Base-by-base conservation (phyloP, 1,139 yeast genomes). In the Pichia sp. region DNA sequence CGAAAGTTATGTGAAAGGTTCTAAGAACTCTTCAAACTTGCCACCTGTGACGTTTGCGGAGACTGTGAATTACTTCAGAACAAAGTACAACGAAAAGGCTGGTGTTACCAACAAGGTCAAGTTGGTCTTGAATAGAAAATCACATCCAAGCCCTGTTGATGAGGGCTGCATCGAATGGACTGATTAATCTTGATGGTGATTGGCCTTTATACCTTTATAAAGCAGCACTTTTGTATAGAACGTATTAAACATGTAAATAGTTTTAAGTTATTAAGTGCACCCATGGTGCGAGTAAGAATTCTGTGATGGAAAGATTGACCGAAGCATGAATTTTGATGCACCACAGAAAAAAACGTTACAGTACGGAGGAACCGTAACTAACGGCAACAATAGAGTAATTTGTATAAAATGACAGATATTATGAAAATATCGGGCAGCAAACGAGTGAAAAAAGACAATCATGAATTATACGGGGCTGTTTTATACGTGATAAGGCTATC, bases 31-130 rank as follows among this genome's bases (percentile, higher is more conserved):
- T 15, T 78, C 80, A 62, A 77, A 88, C 64, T 75, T 84, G 43
- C 82, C 79, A 69, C 81, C 86, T 68, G 86, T 86, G 30, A 84
- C 93, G 10, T 82, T 81, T 51, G 67, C 72, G 49, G 95, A 88
- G 64, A 84, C 85, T 7, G 59, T 82, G 57, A 78, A 78, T 59
- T 82, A 83, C 68, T 90, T 90, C 69, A 72, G 75, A 50, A 71
- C 70, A 54, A 69, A 71, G 56, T 75, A 80, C 72, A 65, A 75
- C 62, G 72, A 75, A 66, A 87, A 86, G 72, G 71, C 79, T 49
- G 96, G 96, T 45, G 82, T 85, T 42, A 78, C 75, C 47, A 75
- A 72, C 59, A 85, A 85, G 70, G 75, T 87, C 54, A 72, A 75
- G 56, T 74, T 76, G 59, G 72, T 82, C 29, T 76, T 87, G 65